Evolutionary conservation across 176 grass and related monocot species (phyloP).

Genomic region (Echinochloa phyllopogon): DNA sequence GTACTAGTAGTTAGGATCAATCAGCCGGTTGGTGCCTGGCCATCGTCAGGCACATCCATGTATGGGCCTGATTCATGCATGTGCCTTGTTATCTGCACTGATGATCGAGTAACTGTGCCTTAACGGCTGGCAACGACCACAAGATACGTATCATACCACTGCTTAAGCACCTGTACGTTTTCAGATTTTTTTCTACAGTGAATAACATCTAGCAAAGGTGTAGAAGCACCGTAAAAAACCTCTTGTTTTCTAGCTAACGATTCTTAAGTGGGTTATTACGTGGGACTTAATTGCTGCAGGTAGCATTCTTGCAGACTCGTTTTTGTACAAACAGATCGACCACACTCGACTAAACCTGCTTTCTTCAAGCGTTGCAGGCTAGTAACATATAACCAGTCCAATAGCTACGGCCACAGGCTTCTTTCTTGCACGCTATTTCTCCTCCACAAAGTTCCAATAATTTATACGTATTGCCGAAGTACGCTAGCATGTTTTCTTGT

Average conservation of each 20-base stretch:
- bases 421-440: not conserved
- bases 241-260: not conserved
- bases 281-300: not conserved
- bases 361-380: not conserved
- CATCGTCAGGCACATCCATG: not conserved
- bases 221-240: not conserved
- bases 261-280: not conserved
- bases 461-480: not conserved
- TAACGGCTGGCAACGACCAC: not conserved
- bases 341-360: too few species aligned
- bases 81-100: conserved; percentile 5
- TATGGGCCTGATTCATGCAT: not conserved
- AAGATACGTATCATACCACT: not conserved
- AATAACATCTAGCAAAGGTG: not conserved
- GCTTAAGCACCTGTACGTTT: not conserved
- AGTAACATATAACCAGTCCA: not conserved
- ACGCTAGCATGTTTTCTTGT: not conserved
- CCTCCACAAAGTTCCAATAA: conserved; percentile 15
- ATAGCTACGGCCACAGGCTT: not conserved
- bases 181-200: not conserved
- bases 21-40: conserved; percentile 40
- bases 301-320: not conserved
- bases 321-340: too few species aligned
- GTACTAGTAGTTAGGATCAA: not conserved
- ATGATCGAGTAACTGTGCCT: not conserved